phyloP scores from a whole-genome alignment of 1,139 yeast species.

The Ogataea hybrid region DNA sequence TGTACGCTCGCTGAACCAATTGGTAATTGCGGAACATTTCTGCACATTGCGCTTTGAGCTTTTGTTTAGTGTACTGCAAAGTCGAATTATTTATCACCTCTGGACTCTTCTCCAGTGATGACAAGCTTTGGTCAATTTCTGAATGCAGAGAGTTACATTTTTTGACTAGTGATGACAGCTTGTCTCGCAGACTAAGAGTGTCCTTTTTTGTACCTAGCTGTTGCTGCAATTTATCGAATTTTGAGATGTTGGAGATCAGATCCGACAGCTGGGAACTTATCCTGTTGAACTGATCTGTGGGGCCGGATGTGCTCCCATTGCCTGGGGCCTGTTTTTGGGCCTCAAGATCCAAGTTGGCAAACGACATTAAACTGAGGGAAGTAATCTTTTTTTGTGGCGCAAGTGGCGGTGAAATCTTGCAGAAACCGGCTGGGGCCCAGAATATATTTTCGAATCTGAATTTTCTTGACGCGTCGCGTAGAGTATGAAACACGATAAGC shows the following conservation, averaged over 20 bases:
- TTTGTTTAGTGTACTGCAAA: conserved; percentile 38
- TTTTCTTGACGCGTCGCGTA: conserved; percentile 11
- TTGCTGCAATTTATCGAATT: conserved; percentile 46
- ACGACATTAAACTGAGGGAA: conserved; percentile 44
- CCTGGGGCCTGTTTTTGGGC: conserved; percentile 39
- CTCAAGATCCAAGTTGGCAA: conserved; percentile 57
- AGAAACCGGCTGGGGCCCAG: not conserved
- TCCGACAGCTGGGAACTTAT: conserved; percentile 45
- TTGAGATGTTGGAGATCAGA: conserved; percentile 49
- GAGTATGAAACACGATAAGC: conserved; percentile 29
- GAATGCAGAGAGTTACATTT: conserved; percentile 16
- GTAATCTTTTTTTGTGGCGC: conserved; percentile 2
- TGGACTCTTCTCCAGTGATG: conserved; percentile 12
- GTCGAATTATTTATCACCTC: conserved; percentile 12
- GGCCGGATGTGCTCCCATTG: not conserved
- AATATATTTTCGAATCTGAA: not conserved
- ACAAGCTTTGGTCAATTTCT: conserved; percentile 15
- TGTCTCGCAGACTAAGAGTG: conserved; percentile 38
- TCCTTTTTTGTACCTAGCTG: conserved; percentile 61
- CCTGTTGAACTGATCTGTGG: conserved; percentile 11
- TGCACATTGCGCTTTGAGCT: conserved; percentile 42
- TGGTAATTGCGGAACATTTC: conserved; percentile 40
- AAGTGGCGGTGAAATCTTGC: conserved; percentile 4
- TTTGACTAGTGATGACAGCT: conserved; percentile 36
- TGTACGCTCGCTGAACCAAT: conserved; percentile 37